Percentiles rank a stretch among this genome's conserved stretches.
phyloP scores from a whole-genome alignment of 1,139 yeast genomes.

The Ashbya aceris region DNA sequence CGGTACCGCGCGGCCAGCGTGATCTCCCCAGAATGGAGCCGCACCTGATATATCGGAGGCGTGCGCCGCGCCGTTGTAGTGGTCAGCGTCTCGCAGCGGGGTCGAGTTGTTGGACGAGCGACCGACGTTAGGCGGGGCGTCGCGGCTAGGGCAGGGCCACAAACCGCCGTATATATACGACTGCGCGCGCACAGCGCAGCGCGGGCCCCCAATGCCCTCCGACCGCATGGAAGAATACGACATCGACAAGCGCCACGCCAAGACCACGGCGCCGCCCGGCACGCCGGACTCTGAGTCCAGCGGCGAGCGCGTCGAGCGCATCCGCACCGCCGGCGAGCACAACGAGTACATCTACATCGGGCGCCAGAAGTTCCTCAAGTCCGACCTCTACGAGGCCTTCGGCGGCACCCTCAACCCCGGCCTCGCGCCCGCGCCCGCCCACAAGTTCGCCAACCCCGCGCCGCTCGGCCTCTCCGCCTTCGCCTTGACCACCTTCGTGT shows the following conservation, averaged over 20 bases:
- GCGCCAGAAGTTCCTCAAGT: constrained; percentile 53
- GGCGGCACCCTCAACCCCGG: constrained; percentile 59
- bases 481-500: constrained; percentile 59
- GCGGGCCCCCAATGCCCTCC: no score
- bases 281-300: neutral
- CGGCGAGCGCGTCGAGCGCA: constrained; percentile 12
- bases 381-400: constrained; percentile 46
- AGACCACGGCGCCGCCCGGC: neutral
- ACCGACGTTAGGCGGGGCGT: no score
- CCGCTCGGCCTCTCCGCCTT: constrained; percentile 61
- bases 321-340: constrained; percentile 33
- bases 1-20: no score
- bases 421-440: constrained; percentile 37
- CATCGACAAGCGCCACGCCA: neutral
- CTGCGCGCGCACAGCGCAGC: no score
- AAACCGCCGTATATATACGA: no score
- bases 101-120: no score
- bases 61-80: no score
- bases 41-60: no score
- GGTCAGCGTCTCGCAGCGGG: no score
- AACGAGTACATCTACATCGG: constrained; percentile 65
- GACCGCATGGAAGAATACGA: neutral
- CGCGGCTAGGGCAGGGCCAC: no score
- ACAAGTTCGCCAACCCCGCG: constrained; percentile 51
- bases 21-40: no score